Base-by-base conservation (phyloP, 2,329 filamentous ascomycete species). In the Calonectria hawksworthii region DNA sequence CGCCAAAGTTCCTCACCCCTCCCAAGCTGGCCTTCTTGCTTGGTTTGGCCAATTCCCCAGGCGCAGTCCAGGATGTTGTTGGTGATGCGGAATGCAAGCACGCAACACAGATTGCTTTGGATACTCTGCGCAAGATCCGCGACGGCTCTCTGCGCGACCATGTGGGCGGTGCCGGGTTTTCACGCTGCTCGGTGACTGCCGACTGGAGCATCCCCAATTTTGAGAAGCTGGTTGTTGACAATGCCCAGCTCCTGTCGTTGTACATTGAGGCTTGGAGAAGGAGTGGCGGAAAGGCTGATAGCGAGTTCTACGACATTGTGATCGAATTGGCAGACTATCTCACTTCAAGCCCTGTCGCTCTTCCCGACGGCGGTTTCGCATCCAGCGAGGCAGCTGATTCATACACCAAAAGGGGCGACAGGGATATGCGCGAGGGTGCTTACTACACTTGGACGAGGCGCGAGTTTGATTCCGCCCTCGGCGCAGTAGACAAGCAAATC, bases 201-300 rank as follows among this genome's bases (percentile, higher is more conserved):
- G 95, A 99, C 85, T 99, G 97, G 97, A 95, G 94, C 76, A 88
- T 99, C 61, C 97, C 97, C 14, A 96, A 98, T 83, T 99, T 99
- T 80, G 97, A 99, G 87, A 99, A 99, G 87, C 96, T 99, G 90
- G 91, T 98, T 13, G 96, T 95, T 70, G 97, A 99, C 82, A 98
- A 99, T 81, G 93, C 95, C 0, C 93, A 98, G 78, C 89, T 99
- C 1, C 87, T 99, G 3, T 91, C 93, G 30, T 89, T 97, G 9
- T 99, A 97, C 80, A 89, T 98, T 9, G 96, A 98, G 81, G 96
- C 95, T 0, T 99, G 96, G 89, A 89, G 95, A 18, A 86, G 93
- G 16, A 83, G 80, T 30, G 84, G 85, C 30, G 85, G 81, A 16
- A 77, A 90, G 0, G 89, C 90, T 65, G 90, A 93, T 14, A 89